phyloP scores from a whole-genome alignment of 306 rosid genomes.

The Castanospermum australe region DNA sequence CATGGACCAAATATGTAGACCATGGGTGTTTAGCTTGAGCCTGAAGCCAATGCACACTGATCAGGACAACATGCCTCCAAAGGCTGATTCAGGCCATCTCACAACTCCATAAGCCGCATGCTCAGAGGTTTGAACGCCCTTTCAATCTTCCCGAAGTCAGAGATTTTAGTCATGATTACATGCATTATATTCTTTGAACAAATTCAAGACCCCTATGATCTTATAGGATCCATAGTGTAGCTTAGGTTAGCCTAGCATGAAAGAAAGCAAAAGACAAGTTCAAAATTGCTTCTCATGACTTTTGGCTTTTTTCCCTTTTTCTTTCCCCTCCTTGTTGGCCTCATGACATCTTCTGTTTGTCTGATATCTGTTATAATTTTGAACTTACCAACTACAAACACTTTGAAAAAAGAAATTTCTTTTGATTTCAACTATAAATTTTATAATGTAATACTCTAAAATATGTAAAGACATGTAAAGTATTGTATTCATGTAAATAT shows the following conservation, averaged over 20 bases:
- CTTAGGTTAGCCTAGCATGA: constrained; percentile 31
- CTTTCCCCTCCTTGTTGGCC: constrained; percentile 1
- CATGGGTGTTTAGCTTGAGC: not conserved
- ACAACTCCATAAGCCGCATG: constrained; percentile 18
- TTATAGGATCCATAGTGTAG: constrained; percentile 14
- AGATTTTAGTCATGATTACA: constrained; percentile 13
- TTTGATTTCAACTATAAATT: too few relatives aligned
- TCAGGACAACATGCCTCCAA: constrained; percentile 22
- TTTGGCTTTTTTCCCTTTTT: constrained; percentile 6
- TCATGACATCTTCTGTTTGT: not conserved
- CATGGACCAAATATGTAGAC: constrained; percentile 27
- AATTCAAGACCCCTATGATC: constrained; percentile 7
- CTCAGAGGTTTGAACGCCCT: not conserved
- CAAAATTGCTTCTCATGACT: constrained; percentile 18
- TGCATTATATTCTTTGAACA: constrained; percentile 11
- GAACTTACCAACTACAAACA: not conserved
- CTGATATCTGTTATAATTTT: not conserved
- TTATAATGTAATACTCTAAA: too few relatives aligned
- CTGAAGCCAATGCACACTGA: constrained; percentile 14
- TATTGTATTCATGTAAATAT: too few relatives aligned
- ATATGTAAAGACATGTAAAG: too few relatives aligned
- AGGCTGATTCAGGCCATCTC: not conserved
- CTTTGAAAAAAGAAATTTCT: too few relatives aligned
- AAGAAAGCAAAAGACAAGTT: constrained; percentile 29
- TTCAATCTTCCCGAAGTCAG: constrained; percentile 18